These are phyloP conservation scores for Colletotrichum nymphaeae DNA, from an alignment of 2,329 filamentous ascomycete genomes.

Conservation along the genomic window DNA sequence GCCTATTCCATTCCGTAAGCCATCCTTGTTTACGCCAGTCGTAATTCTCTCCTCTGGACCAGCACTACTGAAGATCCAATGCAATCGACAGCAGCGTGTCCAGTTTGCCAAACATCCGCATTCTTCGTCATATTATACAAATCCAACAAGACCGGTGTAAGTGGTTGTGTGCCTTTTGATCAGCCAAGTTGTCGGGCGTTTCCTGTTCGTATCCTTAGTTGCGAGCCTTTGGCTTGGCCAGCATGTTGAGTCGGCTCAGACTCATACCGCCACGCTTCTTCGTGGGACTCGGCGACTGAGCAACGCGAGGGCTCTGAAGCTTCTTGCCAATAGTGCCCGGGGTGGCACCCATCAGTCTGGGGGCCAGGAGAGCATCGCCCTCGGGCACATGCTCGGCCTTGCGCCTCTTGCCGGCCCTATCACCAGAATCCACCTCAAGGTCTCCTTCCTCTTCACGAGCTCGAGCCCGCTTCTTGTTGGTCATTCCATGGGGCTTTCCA, in stretches of 20 bases:
- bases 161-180: neutral
- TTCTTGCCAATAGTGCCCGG: slow-evolving; percentile 50
- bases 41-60: slow-evolving; percentile 9
- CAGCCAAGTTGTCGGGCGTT: neutral
- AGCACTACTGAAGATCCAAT: neutral
- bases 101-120: neutral
- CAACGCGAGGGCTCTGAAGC: slow-evolving; percentile 42
- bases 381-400: slow-evolving; percentile 61
- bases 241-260: slow-evolving; percentile 70
- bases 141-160: neutral
- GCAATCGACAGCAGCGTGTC: neutral
- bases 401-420: slow-evolving; percentile 68
- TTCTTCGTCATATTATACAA: slow-evolving; percentile 32
- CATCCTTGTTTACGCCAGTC: slow-evolving; percentile 26
- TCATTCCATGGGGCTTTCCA: slow-evolving; percentile 70
- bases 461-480: slow-evolving; percentile 75
- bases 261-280: slow-evolving; percentile 67
- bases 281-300: slow-evolving; percentile 52
- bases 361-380: slow-evolving; percentile 64
- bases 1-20: slow-evolving; percentile 12
- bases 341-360: slow-evolving; percentile 54
- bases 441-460: slow-evolving; percentile 68
- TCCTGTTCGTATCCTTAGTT: slow-evolving; percentile 46
- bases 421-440: slow-evolving; percentile 67
- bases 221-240: slow-evolving; percentile 69